These are phyloP conservation scores for Pythium scleroteichum DNA, from an alignment of 352 stramenopile species.

Conservation along the genomic window DNA sequence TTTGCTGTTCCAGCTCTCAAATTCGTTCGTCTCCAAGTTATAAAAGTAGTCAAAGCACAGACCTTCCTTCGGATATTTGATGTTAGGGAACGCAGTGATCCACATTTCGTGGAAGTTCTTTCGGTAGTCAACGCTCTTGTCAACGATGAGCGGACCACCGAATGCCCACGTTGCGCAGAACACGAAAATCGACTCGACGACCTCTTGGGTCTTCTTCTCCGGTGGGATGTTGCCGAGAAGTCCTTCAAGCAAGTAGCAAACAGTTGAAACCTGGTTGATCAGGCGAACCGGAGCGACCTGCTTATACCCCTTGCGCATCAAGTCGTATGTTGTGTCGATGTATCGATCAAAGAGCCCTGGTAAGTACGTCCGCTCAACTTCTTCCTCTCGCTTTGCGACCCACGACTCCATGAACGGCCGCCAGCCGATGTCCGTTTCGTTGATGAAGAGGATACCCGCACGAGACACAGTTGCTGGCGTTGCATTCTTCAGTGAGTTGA, in stretches of 20 bases:
- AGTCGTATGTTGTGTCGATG: conserved; percentile 92
- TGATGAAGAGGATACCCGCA: conserved; percentile 89
- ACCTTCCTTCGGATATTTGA: conserved; percentile 96
- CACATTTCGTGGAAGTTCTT: conserved; percentile 90
- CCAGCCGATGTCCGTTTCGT: conserved; percentile 93
- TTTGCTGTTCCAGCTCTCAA: conserved; percentile 93
- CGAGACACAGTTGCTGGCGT: conserved; percentile 85
- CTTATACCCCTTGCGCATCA: conserved; percentile 95
- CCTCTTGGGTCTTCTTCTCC: conserved; percentile 91
- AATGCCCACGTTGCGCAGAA: conserved; percentile 97
- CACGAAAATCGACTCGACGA: conserved; percentile 96
- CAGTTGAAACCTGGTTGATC: conserved; percentile 95
- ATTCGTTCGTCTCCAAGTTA: conserved; percentile 91
- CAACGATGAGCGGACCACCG: conserved; percentile 93
- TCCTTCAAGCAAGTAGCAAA: conserved; percentile 96
- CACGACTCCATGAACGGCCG: conserved; percentile 96
- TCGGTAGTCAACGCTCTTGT: conserved; percentile 90
- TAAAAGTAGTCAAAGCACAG: conserved; percentile 98
- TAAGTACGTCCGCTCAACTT: conserved; percentile 91
- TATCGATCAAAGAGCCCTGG: conserved; percentile 96
- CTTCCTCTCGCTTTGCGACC: conserved; percentile 90
- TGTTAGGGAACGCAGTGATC: conserved; percentile 72
- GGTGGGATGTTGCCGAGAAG: conserved; percentile 80
- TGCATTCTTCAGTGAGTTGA: conserved; percentile 89
- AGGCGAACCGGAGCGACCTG: conserved; percentile 93